phyloP scores from a whole-genome alignment of 768 basidiomycete species.

The Daedalea quercina region DNA sequence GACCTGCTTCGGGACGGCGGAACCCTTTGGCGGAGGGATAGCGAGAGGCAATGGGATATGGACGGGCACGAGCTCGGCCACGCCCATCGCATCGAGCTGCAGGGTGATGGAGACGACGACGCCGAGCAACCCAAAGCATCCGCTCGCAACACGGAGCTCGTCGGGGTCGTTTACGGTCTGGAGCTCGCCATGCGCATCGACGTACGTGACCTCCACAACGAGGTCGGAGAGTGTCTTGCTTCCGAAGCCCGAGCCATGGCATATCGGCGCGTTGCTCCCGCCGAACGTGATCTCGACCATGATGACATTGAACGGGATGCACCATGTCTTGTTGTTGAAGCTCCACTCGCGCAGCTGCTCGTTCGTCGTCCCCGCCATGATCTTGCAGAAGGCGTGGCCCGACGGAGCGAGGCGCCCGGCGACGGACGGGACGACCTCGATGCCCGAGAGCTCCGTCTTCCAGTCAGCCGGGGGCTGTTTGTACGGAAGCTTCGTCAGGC shows the following conservation, averaged over 20 bases:
- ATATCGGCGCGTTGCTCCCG: conserved; percentile 21
- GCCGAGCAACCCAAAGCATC: conserved; percentile 23
- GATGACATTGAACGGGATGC: conserved; percentile 23
- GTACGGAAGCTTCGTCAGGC: conserved; percentile 10
- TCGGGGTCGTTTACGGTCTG: conserved; percentile 14
- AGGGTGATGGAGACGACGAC: conserved; percentile 21
- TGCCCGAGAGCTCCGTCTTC: conserved; percentile 9
- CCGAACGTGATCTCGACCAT: conserved; percentile 26
- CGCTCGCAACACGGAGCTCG: conserved; percentile 22
- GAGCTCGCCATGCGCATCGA: conserved; percentile 19
- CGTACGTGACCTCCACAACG: conserved; percentile 20
- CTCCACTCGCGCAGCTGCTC: conserved; percentile 23
- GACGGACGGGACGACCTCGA: conserved; percentile 5
- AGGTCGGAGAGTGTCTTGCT: conserved; percentile 21
- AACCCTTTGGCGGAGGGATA: conserved; percentile 21
- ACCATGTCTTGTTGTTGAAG: conserved; percentile 11
- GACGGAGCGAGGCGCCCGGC: conserved; percentile 3
- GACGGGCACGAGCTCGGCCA: conserved; percentile 19
- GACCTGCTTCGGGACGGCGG: conserved; percentile 14
- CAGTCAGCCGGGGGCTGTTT: conserved; percentile 3
- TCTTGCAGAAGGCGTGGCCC: conserved; percentile 8
- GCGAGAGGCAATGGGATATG: conserved; percentile 17
- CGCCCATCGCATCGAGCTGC: conserved; percentile 20
- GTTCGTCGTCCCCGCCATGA: conserved; percentile 23
- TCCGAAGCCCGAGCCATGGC: conserved; percentile 21